Evolutionary conservation across 331 rosid genomes (phyloP), one percentile per base, ranked within the genome.

Genomic region (Quercus tomentella): DNA sequence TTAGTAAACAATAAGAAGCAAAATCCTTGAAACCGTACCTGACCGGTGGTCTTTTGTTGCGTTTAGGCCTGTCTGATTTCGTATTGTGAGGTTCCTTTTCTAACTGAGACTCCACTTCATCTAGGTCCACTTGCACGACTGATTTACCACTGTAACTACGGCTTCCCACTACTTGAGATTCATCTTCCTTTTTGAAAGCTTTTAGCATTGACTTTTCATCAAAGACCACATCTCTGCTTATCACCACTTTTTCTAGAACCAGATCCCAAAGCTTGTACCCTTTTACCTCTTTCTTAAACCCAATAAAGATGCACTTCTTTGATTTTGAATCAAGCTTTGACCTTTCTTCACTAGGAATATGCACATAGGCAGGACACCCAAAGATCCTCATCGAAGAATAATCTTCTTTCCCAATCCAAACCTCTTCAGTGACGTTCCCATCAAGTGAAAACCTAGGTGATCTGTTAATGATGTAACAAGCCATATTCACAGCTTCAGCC

Each of bases 81-180:
- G 1, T 8, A 8, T 0, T 41, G 0, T 2, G 45, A 41, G 45
- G 0, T 2, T 18, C 35, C 12, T 26, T 3, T 14, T 22, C 8
- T 7, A 5, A 2, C 0, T 62, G 4, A 25, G 35, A 2, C 8
- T 62, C 3, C 6, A 11, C 3, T 5, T 12, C 10, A 62, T 49
- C 17, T 12, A 62, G 25, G 35, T 26, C n/a, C 2, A 25, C 20
- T n/a, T 62, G 10, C 69, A 62, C 1, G 0, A 25, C 2, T 12
- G 2, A 49, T 49, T 14, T 49, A 49, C 4, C 1, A 0, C 17
- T 12, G 0, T 8, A 41, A 14, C 1, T 14, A 49, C 5, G 5
- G 10, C n/a, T 0, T 26, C 12, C 5, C 4, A 4, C 10, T 62
- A 18, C 18, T 61, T 11, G 15, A 5, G 1, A 6, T 14, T 62